phyloP scores from a whole-genome alignment of 2,329 filamentous ascomycete species.

The Tolypocladium endophyticum region DNA sequence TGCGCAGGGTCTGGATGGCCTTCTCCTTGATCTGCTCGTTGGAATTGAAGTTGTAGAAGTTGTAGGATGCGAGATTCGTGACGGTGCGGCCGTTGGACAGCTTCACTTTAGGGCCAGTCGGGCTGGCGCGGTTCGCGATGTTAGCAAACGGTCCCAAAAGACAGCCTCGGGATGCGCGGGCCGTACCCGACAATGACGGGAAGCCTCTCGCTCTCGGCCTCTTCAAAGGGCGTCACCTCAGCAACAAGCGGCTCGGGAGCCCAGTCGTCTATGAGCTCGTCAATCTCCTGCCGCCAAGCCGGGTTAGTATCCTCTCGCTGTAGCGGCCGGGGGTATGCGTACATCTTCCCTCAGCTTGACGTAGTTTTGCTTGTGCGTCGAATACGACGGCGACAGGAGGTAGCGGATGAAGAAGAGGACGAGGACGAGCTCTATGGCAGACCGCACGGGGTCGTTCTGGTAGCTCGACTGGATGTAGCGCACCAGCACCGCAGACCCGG shows the following conservation, averaged over 20 bases:
- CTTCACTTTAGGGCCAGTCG: constrained; percentile 83
- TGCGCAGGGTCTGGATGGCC: constrained; percentile 84
- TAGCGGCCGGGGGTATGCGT: constrained; percentile 2
- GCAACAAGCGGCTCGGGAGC: constrained; percentile 83
- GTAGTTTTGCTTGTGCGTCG: constrained; percentile 79
- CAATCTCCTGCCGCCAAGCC: constrained; percentile 56
- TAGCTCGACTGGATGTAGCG: constrained; percentile 96
- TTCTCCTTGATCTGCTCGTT: constrained; percentile 93
- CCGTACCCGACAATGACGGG: constrained; percentile 78
- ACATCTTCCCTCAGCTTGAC: constrained; percentile 78
- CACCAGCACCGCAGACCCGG: constrained; percentile 85
- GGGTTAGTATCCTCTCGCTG: not conserved
- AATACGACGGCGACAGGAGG: constrained; percentile 82
- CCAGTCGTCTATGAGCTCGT: constrained; percentile 95
- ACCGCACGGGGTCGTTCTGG: constrained; percentile 91
- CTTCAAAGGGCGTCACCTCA: constrained; percentile 62
- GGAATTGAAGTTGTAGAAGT: constrained; percentile 93
- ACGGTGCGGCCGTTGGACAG: constrained; percentile 82
- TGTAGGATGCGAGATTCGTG: constrained; percentile 87
- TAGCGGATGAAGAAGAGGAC: constrained; percentile 95
- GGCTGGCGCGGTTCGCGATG: constrained; percentile 36
- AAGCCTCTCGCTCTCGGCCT: constrained; percentile 70
- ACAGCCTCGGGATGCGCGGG: not conserved
- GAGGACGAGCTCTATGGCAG: constrained; percentile 83
- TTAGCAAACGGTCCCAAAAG: not conserved